Percentiles rank a stretch among this genome's conserved stretches.
Evolutionary conservation across 345 rosid species (phyloP).

Genomic region (Psidium friedrichsthalianum): DNA sequence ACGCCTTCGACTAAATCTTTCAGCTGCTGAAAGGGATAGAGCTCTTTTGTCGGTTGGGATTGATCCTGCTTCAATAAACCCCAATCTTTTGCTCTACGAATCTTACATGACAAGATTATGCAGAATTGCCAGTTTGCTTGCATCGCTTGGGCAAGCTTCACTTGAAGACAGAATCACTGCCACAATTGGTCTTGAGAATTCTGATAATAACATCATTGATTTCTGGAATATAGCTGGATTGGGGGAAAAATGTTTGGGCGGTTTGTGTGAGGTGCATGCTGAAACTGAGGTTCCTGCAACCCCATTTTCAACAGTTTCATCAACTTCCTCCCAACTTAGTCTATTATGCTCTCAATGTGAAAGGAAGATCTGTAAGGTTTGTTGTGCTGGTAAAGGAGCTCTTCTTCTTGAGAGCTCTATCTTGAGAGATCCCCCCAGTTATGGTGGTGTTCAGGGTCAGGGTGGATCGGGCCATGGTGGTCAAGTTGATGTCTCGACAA

Average conservation of each 20-base stretch:
- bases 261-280: slow-evolving; percentile 54
- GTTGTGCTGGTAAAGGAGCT: slow-evolving; percentile 93
- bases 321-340: slow-evolving; percentile 29
- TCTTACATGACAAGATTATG: slow-evolving; percentile 62
- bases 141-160: slow-evolving; percentile 69
- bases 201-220: slow-evolving; percentile 45
- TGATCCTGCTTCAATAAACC: slow-evolving; percentile 92
- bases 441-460: slow-evolving; percentile 27
- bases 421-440: slow-evolving; percentile 35
- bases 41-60: slow-evolving; percentile 75
- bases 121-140: slow-evolving; percentile 56
- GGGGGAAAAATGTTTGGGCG: slow-evolving; percentile 57
- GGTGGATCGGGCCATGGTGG: slow-evolving; percentile 53
- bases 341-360: slow-evolving; percentile 57
- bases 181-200: slow-evolving; percentile 61
- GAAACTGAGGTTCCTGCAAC: slow-evolving; percentile 31
- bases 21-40: slow-evolving; percentile 99
- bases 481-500: slow-evolving; percentile 42
- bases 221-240: slow-evolving; percentile 73
- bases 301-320: slow-evolving; percentile 24
- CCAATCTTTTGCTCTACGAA: slow-evolving; percentile 63
- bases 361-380: slow-evolving; percentile 70
- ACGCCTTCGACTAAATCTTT: slow-evolving; percentile 70
- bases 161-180: slow-evolving; percentile 80
- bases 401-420: slow-evolving; percentile 41